Evolutionary conservation across 176 grass and related monocot species (phyloP), one percentile per base, ranked within the genome.

Genomic region (Eragrostis curvula): DNA sequence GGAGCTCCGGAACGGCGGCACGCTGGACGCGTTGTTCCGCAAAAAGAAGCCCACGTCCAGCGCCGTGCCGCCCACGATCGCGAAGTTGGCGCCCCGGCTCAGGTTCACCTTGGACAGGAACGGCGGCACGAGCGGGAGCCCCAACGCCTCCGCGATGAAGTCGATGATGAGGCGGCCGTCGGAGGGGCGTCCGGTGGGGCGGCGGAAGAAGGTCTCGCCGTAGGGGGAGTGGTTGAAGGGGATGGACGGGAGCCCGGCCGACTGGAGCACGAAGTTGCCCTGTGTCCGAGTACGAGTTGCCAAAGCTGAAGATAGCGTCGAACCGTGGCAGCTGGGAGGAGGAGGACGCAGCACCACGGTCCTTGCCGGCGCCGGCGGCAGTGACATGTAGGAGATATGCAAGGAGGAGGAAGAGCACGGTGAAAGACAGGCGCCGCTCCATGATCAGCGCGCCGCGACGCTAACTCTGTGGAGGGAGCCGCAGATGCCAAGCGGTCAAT

Each of bases 111-210:
- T 48, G 2, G 85, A 50, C 13, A 90, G 56, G 72, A 41, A 95
- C 23, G 93, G 87, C 39, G 82, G 81, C 58, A 92, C 27, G 6
- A 90, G 48, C 11, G 90, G 90, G 9, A 95, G 74, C 6, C 56
- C 82, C 0, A 92, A 48, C 11, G 82, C 90, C 87, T 92, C 85
- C 63, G 90, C 85, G 30, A 96, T 79, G 71, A 96, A 96, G 77
- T 96, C 90, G 70, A 96, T 73, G 71, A 92, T 39, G n/a, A 96
- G 78, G 73, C 90, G 88, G 45, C 93, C 93, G 39, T 95, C 75
- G n/a, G 81, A 95, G 13, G 81, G 76, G 18, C 90, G 90, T 14
- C 92, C 92, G 5, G 92, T 94, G 49, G 92, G 71, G 57, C 57
- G 55, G 25, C 59, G 25, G 23, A 94, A 94, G 82, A 83, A 91